phyloP scores from a whole-genome alignment of 129 eudicot genomes.

The Solidago caesia region DNA sequence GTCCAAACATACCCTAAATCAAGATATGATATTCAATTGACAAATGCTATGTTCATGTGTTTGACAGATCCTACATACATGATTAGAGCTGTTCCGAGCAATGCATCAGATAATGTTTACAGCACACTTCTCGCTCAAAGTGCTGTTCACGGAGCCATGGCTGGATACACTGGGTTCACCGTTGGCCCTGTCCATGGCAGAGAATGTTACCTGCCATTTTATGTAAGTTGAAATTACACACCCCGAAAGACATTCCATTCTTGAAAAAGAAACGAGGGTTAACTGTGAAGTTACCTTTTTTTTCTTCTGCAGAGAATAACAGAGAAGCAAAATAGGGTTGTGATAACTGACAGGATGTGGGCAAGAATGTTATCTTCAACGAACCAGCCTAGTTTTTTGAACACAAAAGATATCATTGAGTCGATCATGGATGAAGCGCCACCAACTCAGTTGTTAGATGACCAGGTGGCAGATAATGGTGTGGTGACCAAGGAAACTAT shows the following conservation, averaged over 20 bases:
- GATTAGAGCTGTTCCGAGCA: slow-evolving; percentile 90
- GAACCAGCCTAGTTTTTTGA: slow-evolving; percentile 80
- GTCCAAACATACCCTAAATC: background rate
- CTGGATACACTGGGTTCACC: slow-evolving; percentile 91
- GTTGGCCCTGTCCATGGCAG: slow-evolving; percentile 83
- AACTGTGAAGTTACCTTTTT: background rate
- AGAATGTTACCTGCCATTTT: slow-evolving; percentile 79
- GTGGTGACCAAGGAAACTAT: slow-evolving; percentile 25
- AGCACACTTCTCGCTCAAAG: slow-evolving; percentile 98
- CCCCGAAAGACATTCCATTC: background rate
- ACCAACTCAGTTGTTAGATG: slow-evolving; percentile 29
- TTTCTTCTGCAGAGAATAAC: slow-evolving; percentile 58
- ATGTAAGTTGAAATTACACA: slow-evolving; percentile 49
- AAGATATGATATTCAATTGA: background rate
- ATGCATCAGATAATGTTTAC: slow-evolving; percentile 92
- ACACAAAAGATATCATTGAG: slow-evolving; percentile 30
- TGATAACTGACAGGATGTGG: slow-evolving; percentile 97
- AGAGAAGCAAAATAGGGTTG: slow-evolving; percentile 75
- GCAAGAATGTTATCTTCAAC: slow-evolving; percentile 89
- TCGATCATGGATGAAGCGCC: slow-evolving; percentile 39
- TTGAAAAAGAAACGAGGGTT: background rate
- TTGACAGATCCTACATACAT: slow-evolving; percentile 93
- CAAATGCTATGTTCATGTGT: background rate
- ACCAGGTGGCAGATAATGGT: slow-evolving; percentile 27
- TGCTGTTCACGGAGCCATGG: slow-evolving; percentile 99